phyloP scores from a whole-genome alignment of 108 stramenopile species.

The Poteriospumella lacustris region DNA sequence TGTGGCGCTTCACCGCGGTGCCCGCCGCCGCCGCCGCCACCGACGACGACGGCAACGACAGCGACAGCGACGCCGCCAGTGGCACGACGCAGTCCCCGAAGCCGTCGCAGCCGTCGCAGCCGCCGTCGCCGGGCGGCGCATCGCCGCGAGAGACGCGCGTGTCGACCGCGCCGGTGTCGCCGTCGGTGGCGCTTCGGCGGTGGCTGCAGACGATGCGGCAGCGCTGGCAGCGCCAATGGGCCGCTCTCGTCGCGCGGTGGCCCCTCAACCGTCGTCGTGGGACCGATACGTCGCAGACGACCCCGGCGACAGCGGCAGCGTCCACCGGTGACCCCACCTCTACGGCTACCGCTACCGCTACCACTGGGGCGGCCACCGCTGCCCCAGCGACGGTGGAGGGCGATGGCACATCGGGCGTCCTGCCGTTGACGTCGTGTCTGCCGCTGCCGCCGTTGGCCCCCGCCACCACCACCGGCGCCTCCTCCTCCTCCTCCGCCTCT shows the following conservation, averaged over 20 bases:
- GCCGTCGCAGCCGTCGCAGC: too few species aligned
- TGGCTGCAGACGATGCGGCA: too few species aligned
- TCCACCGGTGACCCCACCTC: background rate
- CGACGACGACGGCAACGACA: background rate
- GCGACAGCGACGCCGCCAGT: background rate
- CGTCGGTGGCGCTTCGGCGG: too few species aligned
- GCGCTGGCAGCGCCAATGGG: too few species aligned
- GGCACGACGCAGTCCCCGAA: too few species aligned
- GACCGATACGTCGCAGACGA: background rate
- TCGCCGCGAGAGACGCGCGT: too few species aligned
- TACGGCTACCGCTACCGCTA: background rate
- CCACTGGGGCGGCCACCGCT: background rate
- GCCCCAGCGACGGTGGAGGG: background rate
- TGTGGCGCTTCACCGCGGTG: background rate
- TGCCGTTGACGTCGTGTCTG: background rate
- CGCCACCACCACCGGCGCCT: background rate
- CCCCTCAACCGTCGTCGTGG: too few species aligned
- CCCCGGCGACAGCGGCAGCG: background rate
- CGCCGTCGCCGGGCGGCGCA: too few species aligned
- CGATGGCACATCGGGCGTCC: background rate
- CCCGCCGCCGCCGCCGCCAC: background rate
- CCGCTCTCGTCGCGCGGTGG: too few species aligned
- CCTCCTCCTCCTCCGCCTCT: background rate
- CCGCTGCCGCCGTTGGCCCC: background rate
- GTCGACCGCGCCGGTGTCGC: too few species aligned